These are phyloP conservation scores for Hypoxylon trugodes DNA, from an alignment of 495 filamentous ascomycete genomes.

Conservation along the genomic window DNA sequence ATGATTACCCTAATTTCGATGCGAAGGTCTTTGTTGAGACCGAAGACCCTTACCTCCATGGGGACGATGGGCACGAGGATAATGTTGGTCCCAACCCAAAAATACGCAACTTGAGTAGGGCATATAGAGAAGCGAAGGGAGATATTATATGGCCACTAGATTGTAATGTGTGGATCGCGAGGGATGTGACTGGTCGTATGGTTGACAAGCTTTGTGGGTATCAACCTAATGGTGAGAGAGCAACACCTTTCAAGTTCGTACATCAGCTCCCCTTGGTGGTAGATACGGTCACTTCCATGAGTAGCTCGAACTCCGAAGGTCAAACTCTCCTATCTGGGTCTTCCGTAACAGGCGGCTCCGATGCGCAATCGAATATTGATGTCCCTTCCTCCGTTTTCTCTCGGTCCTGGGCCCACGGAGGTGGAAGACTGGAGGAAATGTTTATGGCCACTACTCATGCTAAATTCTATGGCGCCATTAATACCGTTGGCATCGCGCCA, in stretches of 20 bases:
- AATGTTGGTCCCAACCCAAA: constrained; percentile 95
- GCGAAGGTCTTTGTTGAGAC: constrained; percentile 82
- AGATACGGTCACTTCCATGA: constrained; percentile 64
- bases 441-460: constrained; percentile 95
- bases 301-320: constrained; percentile 48
- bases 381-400: constrained; percentile 41
- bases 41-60: constrained; percentile 79
- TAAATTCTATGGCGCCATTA: constrained; percentile 98
- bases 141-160: constrained; percentile 96
- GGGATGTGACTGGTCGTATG: constrained; percentile 81
- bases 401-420: constrained; percentile 56
- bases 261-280: constrained; percentile 92
- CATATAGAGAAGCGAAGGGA: constrained; percentile 90
- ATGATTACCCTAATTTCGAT: constrained; percentile 77
- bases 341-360: constrained; percentile 38
- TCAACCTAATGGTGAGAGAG: constrained; percentile 46
- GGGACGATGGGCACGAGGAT: constrained; percentile 56
- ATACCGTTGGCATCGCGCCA: constrained; percentile 87
- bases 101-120: constrained; percentile 95
- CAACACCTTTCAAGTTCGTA: constrained; percentile 86
- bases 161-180: constrained; percentile 93
- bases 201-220: constrained; percentile 84
- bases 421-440: constrained; percentile 90
- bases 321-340: constrained; percentile 54
- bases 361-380: constrained; percentile 25